Conservation (phyloP, 352 stramenopile species). For the Phytophthora lateralis region DNA sequence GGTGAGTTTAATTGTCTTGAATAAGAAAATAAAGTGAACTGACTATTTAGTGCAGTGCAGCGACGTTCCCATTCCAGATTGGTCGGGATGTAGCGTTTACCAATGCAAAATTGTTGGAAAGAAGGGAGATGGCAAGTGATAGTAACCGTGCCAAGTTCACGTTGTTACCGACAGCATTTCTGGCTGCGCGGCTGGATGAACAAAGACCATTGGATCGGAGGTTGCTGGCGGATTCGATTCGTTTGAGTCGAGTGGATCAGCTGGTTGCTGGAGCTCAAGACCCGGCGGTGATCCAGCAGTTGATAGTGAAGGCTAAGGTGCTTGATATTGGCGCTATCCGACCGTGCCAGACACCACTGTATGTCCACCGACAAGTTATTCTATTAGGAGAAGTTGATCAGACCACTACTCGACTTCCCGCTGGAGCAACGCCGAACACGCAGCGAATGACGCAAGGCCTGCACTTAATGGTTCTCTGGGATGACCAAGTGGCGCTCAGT, state of each 20-base stretch:
- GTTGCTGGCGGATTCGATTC: conserved; percentile 30
- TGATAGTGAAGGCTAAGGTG: conserved; percentile 50
- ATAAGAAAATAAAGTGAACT: too few relatives aligned
- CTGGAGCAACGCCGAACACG: conserved; percentile 10
- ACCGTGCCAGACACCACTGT: conserved; percentile 56
- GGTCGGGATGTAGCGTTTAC: conserved; percentile 51
- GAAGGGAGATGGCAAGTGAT: conserved; percentile 29
- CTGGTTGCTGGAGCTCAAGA: conserved; percentile 24
- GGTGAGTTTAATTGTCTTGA: too few relatives aligned
- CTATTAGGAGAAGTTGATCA: conserved; percentile 47
- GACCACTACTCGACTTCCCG: background rate
- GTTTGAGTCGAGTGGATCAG: conserved; percentile 34
- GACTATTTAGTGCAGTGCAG: conserved; percentile 14
- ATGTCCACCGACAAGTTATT: conserved; percentile 69
- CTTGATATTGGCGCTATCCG: conserved; percentile 75
- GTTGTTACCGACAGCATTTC: conserved; percentile 47
- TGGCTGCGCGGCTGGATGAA: conserved; percentile 41
- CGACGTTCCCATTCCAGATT: conserved; percentile 49
- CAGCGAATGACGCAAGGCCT: conserved; percentile 34
- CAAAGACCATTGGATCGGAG: conserved; percentile 27
- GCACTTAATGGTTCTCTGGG: conserved; percentile 69
- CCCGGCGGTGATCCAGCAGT: conserved; percentile 37
- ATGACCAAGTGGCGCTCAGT: conserved; percentile 72
- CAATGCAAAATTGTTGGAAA: conserved; percentile 65
- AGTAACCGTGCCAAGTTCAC: conserved; percentile 23